phyloP scores from a whole-genome alignment of 306 rosid genomes.

The Elaeagnus macrophylla region DNA sequence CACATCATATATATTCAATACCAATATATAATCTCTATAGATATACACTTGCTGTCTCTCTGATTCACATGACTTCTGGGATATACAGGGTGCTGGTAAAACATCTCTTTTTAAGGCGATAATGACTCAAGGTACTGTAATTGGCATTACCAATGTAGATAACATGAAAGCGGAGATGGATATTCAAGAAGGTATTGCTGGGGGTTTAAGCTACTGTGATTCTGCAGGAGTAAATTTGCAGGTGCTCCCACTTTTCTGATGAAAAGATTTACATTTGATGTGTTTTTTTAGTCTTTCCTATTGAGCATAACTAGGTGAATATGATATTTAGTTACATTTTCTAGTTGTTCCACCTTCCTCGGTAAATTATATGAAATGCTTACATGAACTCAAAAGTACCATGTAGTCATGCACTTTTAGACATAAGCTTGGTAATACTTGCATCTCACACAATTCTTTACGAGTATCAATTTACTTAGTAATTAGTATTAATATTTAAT shows the following conservation, averaged over 20 bases:
- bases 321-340: not conserved
- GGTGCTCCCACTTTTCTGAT: constrained; percentile 30
- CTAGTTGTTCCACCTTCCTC: not conserved
- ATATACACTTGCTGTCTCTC: no score
- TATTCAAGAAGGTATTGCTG: constrained; percentile 58
- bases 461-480: no score
- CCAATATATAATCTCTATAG: no score
- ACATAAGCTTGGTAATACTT: no score
- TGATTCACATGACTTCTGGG: constrained; percentile 22
- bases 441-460: not conserved
- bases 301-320: not conserved
- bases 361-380: not conserved
- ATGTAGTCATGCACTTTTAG: not conserved
- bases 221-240: constrained; percentile 78
- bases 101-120: constrained; percentile 88
- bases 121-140: constrained; percentile 45
- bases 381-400: not conserved
- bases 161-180: constrained; percentile 49
- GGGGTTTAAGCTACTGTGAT: constrained; percentile 75
- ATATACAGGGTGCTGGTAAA: constrained; percentile 81
- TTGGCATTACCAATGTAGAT: constrained; percentile 39
- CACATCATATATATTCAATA: no score
- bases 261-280: not conserved
- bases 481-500: no score
- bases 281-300: not conserved